Conservation (phyloP, 352 stramenopile genomes). For the Peronospora belbahrii region DNA sequence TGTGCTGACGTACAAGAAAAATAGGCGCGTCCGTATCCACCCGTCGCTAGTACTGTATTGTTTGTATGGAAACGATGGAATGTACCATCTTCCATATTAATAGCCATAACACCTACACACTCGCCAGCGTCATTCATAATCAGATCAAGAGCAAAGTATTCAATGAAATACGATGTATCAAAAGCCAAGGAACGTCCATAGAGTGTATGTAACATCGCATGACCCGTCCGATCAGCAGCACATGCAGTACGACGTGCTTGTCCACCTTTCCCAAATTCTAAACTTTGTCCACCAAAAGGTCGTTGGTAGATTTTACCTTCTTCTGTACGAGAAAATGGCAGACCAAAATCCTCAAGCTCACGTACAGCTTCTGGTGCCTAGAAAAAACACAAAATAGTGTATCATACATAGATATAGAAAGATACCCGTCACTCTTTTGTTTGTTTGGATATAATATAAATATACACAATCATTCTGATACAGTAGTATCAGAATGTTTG, state of each 20-base stretch:
- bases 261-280: constrained; percentile 94
- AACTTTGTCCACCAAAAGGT: constrained; percentile 93
- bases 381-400: background rate
- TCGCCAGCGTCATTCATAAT: constrained; percentile 90
- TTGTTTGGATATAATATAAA: too few species aligned
- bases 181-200: constrained; percentile 94
- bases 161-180: constrained; percentile 97
- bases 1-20: constrained; percentile 95
- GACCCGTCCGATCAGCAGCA: constrained; percentile 92
- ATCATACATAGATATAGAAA: too few species aligned
- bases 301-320: constrained; percentile 96
- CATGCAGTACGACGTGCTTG: constrained; percentile 92
- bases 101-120: constrained; percentile 91
- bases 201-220: constrained; percentile 96
- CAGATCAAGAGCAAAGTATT: constrained; percentile 96
- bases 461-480: too few species aligned
- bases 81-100: constrained; percentile 97
- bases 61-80: constrained; percentile 93
- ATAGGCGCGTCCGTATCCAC: constrained; percentile 93
- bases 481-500: too few species aligned
- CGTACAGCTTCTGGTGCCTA: constrained; percentile 67
- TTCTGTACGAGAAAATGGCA: constrained; percentile 95
- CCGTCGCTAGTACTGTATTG: constrained; percentile 90
- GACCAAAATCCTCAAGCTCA: constrained; percentile 93
- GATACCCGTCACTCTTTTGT: too few species aligned